A percentile compares a stretch with the other conserved stretches of the same genome.
phyloP scores from a whole-genome alignment of 495 filamentous ascomycete genomes.

The Aspergillus sparsus region DNA sequence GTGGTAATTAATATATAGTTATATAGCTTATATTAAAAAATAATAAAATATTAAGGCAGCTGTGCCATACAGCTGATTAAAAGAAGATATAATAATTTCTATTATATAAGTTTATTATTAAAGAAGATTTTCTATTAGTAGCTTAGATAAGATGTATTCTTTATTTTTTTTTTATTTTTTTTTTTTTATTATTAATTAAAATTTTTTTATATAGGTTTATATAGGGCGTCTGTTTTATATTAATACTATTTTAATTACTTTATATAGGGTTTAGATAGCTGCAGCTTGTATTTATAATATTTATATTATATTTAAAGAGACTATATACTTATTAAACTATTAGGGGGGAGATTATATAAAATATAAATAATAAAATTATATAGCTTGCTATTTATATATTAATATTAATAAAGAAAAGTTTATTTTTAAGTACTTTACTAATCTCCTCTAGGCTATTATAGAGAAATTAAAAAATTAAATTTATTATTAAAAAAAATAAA shows the following conservation, averaged over 20 bases:
- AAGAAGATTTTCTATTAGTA: too few relatives aligned
- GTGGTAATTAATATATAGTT: too few relatives aligned
- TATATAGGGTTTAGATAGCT: not conserved
- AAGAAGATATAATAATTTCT: too few relatives aligned
- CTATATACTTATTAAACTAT: slow-evolving; percentile 2
- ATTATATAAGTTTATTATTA: too few relatives aligned
- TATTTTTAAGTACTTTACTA: not conserved
- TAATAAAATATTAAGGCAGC: too few relatives aligned
- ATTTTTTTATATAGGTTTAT: slow-evolving; percentile 1
- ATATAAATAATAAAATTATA: slow-evolving; percentile 5
- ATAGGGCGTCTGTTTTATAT: not conserved
- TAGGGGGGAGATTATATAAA: not conserved
- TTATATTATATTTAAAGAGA: not conserved
- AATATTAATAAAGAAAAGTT: not conserved
- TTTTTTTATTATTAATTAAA: slow-evolving; percentile 1
- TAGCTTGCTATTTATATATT: not conserved
- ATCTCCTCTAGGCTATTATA: too few relatives aligned
- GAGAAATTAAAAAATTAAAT: too few relatives aligned
- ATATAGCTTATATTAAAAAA: too few relatives aligned
- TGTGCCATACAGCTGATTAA: too few relatives aligned
- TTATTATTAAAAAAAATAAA: too few relatives aligned
- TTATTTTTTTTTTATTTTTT: not conserved
- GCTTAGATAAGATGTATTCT: too few relatives aligned
- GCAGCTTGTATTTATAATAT: not conserved
- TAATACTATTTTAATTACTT: slow-evolving; percentile 3